phyloP scores from a whole-genome alignment of 257 asterid genomes.

The Solanum sejunctum region DNA sequence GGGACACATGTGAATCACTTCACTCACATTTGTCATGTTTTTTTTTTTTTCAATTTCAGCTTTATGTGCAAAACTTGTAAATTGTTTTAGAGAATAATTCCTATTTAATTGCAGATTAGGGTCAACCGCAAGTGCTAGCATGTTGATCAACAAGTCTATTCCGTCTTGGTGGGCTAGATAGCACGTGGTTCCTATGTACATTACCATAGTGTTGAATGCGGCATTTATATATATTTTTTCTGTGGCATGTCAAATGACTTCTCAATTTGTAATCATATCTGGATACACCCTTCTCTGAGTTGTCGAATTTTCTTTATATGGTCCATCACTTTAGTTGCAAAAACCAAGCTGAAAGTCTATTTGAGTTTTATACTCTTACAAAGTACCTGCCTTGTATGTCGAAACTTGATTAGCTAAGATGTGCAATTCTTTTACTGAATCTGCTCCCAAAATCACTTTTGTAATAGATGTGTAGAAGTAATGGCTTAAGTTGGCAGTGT shows the following conservation, averaged over 20 bases:
- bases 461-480: background rate
- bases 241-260: background rate
- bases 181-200: background rate
- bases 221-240: background rate
- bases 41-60: background rate
- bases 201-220: background rate
- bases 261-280: background rate
- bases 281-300: background rate
- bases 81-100: background rate
- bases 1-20: background rate
- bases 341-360: background rate
- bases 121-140: background rate
- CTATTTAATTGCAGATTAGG: conserved; percentile 11
- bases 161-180: conserved; percentile 16
- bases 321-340: background rate
- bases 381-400: background rate
- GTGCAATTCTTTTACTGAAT: background rate
- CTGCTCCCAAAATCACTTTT: background rate
- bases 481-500: background rate
- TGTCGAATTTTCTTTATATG: background rate
- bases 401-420: background rate
- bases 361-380: background rate
- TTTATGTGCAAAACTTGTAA: background rate
- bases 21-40: background rate
- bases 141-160: conserved; percentile 8